phyloP scores from a whole-genome alignment of 208 protist genomes.

The Trypanosoma theileri region DNA sequence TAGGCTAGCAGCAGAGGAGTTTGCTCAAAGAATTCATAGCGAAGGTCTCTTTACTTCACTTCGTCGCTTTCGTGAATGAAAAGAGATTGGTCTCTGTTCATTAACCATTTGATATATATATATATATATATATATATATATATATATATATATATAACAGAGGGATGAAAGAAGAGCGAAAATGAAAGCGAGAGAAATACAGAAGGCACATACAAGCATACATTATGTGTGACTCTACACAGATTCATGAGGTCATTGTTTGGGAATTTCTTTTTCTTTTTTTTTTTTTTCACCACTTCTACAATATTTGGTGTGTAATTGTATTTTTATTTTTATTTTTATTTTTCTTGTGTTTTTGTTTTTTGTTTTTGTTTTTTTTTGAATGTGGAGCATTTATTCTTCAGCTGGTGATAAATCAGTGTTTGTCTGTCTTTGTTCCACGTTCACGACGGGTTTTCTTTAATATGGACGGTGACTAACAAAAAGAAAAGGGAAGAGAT shows the following conservation, averaged over 20 bases:
- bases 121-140: too few relatives aligned
- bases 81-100: not conserved
- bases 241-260: too few relatives aligned
- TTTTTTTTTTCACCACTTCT: slow-evolving; percentile 14
- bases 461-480: not conserved
- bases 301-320: not conserved
- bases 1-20: slow-evolving; percentile 43
- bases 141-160: too few relatives aligned
- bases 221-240: too few relatives aligned
- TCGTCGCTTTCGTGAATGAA: slow-evolving; percentile 20
- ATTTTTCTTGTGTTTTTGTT: not conserved
- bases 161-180: not conserved
- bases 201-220: too few relatives aligned
- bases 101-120: too few relatives aligned
- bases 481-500: not conserved
- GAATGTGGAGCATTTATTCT: not conserved
- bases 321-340: not conserved
- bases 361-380: not conserved
- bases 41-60: slow-evolving; percentile 31
- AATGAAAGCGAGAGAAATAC: not conserved
- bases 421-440: not conserved
- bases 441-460: too few relatives aligned
- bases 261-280: slow-evolving; percentile 11
- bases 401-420: not conserved
- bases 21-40: slow-evolving; percentile 29